These are phyloP conservation scores for Acacia crassicarpa DNA, from an alignment of 306 rosid genomes.

Conservation along the genomic window DNA sequence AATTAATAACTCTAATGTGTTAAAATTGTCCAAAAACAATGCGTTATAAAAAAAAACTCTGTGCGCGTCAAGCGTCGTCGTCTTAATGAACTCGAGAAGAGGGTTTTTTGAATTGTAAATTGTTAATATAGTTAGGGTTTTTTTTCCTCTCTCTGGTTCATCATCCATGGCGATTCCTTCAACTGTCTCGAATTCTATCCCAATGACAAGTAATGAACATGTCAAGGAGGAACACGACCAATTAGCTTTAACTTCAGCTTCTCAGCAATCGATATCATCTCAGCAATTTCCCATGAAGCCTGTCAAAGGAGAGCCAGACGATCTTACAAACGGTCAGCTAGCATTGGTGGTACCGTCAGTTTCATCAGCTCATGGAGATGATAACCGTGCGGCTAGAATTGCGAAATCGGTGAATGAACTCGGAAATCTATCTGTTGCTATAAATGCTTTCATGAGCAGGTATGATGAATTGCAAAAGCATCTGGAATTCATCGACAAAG, in stretches of 20 bases:
- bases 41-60: no score
- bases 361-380: conserved; percentile 4
- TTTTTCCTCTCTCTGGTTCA: background rate
- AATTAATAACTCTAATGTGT: no score
- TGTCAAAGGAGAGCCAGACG: background rate
- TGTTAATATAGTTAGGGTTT: background rate
- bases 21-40: no score
- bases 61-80: no score
- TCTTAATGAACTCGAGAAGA: background rate
- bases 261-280: background rate
- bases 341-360: background rate
- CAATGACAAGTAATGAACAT: background rate
- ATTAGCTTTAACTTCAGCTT: background rate
- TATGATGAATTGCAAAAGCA: conserved; percentile 52
- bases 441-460: conserved; percentile 40
- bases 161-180: background rate
- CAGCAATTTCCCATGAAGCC: background rate
- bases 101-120: background rate
- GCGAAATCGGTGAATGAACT: conserved; percentile 43
- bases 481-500: conserved; percentile 43
- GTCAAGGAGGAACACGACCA: background rate
- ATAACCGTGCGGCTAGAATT: conserved; percentile 4
- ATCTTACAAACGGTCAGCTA: background rate
- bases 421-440: conserved; percentile 36
- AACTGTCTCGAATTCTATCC: background rate